Conservation (phyloP, 2,329 filamentous ascomycete species). For the Diaporthe helianthi region DNA sequence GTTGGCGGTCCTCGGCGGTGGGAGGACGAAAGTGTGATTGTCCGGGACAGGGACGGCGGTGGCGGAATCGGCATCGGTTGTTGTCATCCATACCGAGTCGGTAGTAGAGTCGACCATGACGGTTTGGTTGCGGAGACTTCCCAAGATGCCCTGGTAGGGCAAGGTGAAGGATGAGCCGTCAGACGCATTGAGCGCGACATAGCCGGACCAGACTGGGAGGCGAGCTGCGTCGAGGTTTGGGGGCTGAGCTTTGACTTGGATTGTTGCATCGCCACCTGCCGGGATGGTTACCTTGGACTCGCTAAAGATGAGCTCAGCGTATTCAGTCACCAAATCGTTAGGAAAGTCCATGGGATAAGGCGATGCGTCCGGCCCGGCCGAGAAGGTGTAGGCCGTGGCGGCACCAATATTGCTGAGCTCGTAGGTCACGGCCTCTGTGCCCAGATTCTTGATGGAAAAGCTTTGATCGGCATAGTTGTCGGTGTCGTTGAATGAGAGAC, state of each 20-base stretch:
- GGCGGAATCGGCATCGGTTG: no score
- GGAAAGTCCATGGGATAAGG: not conserved
- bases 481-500: not conserved
- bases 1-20: no score
- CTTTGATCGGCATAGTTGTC: not conserved
- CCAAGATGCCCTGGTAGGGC: no score
- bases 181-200: not conserved
- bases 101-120: no score
- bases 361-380: not conserved
- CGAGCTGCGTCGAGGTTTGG: not conserved
- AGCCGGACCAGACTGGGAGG: not conserved
- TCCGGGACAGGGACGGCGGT: no score
- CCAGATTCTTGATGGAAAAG: not conserved
- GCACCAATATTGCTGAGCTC: not conserved
- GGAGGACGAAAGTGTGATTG: no score
- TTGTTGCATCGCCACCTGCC: not conserved
- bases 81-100: no score
- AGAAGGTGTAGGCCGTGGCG: not conserved
- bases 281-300: not conserved
- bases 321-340: not conserved
- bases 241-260: not conserved
- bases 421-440: not conserved
- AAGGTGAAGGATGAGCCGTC: not conserved
- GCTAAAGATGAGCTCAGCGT: not conserved
- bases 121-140: no score